Conservation (phyloP, 371 early-diverging fungal species). For the Rhizopus stolonifer region DNA sequence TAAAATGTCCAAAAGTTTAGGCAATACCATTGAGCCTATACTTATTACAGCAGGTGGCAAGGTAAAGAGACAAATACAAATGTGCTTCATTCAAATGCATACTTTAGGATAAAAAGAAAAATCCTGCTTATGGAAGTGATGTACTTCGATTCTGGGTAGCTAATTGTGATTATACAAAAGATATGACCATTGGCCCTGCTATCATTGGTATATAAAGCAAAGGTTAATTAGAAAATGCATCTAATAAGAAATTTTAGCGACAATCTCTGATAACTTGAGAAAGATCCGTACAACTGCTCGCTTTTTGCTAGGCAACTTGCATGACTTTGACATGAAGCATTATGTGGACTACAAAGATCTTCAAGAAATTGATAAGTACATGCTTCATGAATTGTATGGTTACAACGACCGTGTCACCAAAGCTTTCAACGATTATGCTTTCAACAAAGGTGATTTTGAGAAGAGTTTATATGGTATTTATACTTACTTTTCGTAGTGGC, state of each 20-base stretch:
- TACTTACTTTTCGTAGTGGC: conserved; percentile 36
- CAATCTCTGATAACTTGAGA: conserved; percentile 67
- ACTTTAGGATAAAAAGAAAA: conserved; percentile 63
- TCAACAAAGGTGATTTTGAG: conserved; percentile 59
- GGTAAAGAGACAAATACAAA: no score
- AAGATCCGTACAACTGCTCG: conserved; percentile 80
- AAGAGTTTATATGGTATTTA: neutral
- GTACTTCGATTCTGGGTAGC: conserved; percentile 84
- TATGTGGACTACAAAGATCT: conserved; percentile 58
- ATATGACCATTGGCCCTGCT: conserved; percentile 73
- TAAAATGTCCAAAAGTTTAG: conserved; percentile 95
- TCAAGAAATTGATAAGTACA: conserved; percentile 67
- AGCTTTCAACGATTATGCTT: conserved; percentile 65
- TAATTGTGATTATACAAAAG: conserved; percentile 79
- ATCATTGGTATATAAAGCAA: conserved; percentile 49
- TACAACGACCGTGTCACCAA: conserved; percentile 57
- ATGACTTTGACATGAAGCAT: conserved; percentile 57
- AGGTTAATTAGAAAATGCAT: neutral
- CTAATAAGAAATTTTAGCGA: conserved; percentile 25
- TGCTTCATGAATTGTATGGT: conserved; percentile 65
- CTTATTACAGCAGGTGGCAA: conserved; percentile 72
- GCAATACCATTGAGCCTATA: conserved; percentile 84
- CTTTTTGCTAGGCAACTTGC: conserved; percentile 81
- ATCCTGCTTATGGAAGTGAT: conserved; percentile 86
- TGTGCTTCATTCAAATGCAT: no score